Conservation (phyloP, 2,329 filamentous ascomycete species). For the Teratosphaeria viscida region DNA sequence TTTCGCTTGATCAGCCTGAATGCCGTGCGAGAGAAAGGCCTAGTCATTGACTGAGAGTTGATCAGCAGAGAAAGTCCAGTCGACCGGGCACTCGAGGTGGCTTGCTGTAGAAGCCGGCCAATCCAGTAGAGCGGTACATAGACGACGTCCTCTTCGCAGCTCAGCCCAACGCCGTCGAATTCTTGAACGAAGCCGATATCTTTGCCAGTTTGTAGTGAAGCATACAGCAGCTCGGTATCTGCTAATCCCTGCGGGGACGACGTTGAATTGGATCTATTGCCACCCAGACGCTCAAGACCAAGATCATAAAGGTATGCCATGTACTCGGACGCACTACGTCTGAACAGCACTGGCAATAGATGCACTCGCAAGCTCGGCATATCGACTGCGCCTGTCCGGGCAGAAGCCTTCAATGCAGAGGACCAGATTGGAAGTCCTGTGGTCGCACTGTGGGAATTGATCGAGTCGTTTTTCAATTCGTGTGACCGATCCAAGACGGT, state of each 20-base stretch:
- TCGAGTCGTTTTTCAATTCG: conserved; percentile 1
- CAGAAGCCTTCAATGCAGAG: neutral
- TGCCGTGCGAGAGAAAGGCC: conserved; percentile 54
- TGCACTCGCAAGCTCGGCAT: conserved; percentile 33
- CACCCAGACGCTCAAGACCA: neutral
- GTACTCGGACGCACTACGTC: conserved; percentile 30
- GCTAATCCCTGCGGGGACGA: too few relatives aligned
- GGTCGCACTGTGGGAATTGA: neutral
- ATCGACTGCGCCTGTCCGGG: conserved; percentile 2
- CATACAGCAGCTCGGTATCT: conserved; percentile 17
- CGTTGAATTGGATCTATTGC: neutral
- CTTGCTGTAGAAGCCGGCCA: conserved; percentile 27
- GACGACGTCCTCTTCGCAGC: conserved; percentile 30
- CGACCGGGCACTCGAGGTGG: conserved; percentile 49
- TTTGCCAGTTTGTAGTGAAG: conserved; percentile 35
- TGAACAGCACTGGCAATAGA: conserved; percentile 39
- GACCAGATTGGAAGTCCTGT: conserved; percentile 11
- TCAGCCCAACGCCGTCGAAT: conserved; percentile 10
- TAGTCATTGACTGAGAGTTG: conserved; percentile 62
- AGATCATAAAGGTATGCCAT: conserved; percentile 30
- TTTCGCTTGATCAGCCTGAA: conserved; percentile 55
- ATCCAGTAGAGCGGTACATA: conserved; percentile 41
- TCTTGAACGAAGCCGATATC: conserved; percentile 36
- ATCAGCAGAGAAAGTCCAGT: conserved; percentile 74
- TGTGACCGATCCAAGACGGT: conserved; percentile 23